These are phyloP conservation scores for Magnolia kwangsiensis DNA, from an alignment of 164 flowering plant species.

Conservation along the genomic window DNA sequence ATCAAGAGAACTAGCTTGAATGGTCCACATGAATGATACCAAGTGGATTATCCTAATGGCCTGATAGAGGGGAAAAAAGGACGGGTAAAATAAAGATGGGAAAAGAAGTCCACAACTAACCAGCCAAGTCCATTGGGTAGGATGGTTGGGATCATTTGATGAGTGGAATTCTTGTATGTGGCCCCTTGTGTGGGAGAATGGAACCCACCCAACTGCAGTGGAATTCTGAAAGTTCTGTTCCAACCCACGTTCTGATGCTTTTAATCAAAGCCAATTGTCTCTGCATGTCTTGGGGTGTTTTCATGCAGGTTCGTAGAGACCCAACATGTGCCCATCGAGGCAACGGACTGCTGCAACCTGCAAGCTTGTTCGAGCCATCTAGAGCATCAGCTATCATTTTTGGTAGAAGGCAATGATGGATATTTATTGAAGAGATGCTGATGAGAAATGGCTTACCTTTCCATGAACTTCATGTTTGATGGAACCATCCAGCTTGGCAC, in stretches of 20 bases:
- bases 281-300: not conserved
- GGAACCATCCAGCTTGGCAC: slow-evolving; percentile 88
- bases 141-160: not conserved
- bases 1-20: not conserved
- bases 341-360: slow-evolving; percentile 87
- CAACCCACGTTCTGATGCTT: not conserved
- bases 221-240: not conserved
- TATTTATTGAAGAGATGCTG: not conserved
- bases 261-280: not conserved
- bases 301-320: slow-evolving; percentile 70
- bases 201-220: not conserved
- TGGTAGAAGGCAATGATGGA: not conserved
- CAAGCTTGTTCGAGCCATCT: slow-evolving; percentile 3
- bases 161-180: not conserved
- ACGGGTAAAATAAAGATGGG: not conserved
- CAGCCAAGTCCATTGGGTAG: not conserved
- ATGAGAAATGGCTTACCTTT: slow-evolving; percentile 45
- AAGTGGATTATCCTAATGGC: not conserved
- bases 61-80: not conserved
- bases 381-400: not conserved
- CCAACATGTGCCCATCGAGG: slow-evolving; percentile 80
- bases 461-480: slow-evolving; percentile 87
- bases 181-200: not conserved
- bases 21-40: not conserved
- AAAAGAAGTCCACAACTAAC: not conserved